Conservation (phyloP, 1,284 basidiomycete genomes). For the Puccinia novopanici region DNA sequence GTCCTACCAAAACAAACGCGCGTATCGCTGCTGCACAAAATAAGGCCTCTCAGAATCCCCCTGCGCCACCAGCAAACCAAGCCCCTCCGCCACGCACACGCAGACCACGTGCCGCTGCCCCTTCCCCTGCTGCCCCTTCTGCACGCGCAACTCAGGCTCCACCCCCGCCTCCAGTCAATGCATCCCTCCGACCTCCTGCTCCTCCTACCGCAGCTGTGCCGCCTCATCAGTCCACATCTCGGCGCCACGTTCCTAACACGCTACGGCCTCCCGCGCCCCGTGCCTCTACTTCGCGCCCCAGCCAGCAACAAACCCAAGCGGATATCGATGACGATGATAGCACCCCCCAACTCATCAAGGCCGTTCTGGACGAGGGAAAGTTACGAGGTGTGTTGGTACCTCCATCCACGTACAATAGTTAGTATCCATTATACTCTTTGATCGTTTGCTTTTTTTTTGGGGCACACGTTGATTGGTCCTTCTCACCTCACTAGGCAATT, state of each 20-base stretch:
- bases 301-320: not conserved
- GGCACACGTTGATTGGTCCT: not conserved
- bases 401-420: not conserved
- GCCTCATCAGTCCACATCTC: not conserved
- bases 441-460: not conserved
- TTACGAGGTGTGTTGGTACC: not conserved
- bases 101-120: not conserved
- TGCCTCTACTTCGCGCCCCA: not conserved
- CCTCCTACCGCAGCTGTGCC: not conserved
- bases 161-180: not conserved
- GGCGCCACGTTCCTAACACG: not conserved
- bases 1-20: conserved; percentile 16
- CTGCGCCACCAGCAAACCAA: not conserved
- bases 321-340: not conserved
- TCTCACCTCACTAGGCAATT: not conserved
- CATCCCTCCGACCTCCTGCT: not conserved
- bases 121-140: not conserved
- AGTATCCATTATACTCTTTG: not conserved
- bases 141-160: not conserved
- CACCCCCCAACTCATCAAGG: not conserved
- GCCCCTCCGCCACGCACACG: not conserved
- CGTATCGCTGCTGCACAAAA: conserved; percentile 5
- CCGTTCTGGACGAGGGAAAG: too few species aligned
- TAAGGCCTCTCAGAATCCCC: not conserved
- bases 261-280: not conserved